A percentile compares a stretch with the other conserved stretches of the same genome.
Evolutionary conservation across 2,329 filamentous ascomycete genomes (phyloP).

Genomic region (Microsporum ferrugineum): DNA sequence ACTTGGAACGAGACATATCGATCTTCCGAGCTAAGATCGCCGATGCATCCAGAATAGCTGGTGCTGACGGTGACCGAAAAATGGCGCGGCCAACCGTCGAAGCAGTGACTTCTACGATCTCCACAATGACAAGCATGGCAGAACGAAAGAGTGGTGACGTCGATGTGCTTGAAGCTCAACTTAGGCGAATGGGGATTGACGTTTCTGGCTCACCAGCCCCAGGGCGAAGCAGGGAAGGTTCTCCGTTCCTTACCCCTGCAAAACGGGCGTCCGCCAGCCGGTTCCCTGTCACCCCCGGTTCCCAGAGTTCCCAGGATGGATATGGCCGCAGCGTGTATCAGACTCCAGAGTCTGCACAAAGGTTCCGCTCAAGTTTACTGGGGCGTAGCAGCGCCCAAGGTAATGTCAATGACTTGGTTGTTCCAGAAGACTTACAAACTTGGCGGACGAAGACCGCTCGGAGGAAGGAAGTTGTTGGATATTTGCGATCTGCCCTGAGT

Average conservation of each 20-base stretch:
- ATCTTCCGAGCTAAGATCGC: constrained; percentile 69
- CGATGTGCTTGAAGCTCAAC: constrained; percentile 76
- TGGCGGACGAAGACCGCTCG: constrained; percentile 30
- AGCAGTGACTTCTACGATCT: constrained; percentile 79
- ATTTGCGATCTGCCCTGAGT: constrained; percentile 27
- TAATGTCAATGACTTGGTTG: constrained; percentile 20
- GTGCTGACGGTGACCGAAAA: constrained; percentile 28
- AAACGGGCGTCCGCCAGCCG: constrained; percentile 20
- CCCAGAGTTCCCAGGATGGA: constrained; percentile 26
- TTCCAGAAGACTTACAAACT: constrained; percentile 21
- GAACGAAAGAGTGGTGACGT: constrained; percentile 86
- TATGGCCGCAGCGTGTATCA: constrained; percentile 26
- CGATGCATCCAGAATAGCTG: constrained; percentile 41
- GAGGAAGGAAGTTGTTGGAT: constrained; percentile 25
- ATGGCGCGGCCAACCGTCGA: constrained; percentile 66
- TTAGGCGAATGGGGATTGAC: constrained; percentile 57
- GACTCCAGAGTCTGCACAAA: constrained; percentile 29
- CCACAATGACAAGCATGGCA: constrained; percentile 83
- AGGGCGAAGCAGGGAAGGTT: constrained; percentile 20
- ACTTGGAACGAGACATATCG: constrained; percentile 69
- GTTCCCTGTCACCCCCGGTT: constrained; percentile 30
- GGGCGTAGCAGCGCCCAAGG: constrained; percentile 26
- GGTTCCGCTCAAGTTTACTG: constrained; percentile 24
- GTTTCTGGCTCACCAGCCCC: constrained; percentile 13
- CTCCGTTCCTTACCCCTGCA: constrained; percentile 28